These are phyloP conservation scores for Tanacetum coccineum DNA, from an alignment of 129 eudicot species.

Conservation along the genomic window DNA sequence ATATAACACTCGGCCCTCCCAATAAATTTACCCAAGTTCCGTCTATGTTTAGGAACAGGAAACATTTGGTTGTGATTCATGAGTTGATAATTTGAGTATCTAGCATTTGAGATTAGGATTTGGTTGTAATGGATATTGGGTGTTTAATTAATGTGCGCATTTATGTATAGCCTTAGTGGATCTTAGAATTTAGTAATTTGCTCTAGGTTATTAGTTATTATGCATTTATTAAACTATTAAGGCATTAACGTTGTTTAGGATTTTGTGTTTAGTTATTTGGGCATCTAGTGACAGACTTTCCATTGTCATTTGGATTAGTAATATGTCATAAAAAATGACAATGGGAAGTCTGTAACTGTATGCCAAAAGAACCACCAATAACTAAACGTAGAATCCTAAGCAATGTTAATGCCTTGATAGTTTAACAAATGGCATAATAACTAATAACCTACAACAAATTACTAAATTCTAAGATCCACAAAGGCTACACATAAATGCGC, in stretches of 20 bases:
- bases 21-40: too few relatives aligned
- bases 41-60: too few relatives aligned
- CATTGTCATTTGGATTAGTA: too few relatives aligned
- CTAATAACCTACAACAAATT: background rate
- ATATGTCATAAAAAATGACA: too few relatives aligned
- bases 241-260: conserved; percentile 5
- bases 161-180: background rate
- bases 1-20: too few relatives aligned
- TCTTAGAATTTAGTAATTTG: background rate
- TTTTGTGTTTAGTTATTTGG: background rate
- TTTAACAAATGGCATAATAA: background rate
- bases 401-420: conserved; percentile 1
- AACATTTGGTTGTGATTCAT: too few relatives aligned
- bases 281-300: too few relatives aligned
- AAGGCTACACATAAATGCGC: background rate
- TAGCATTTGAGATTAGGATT: background rate
- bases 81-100: background rate
- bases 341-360: too few relatives aligned
- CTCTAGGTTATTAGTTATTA: background rate
- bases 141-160: background rate
- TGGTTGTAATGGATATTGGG: background rate
- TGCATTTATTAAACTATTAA: conserved; percentile 7
- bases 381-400: background rate
- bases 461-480: background rate
- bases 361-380: too few relatives aligned